Evolutionary conservation across 257 asterid species (phyloP).

Genomic region (Solanum chiquidenum): DNA sequence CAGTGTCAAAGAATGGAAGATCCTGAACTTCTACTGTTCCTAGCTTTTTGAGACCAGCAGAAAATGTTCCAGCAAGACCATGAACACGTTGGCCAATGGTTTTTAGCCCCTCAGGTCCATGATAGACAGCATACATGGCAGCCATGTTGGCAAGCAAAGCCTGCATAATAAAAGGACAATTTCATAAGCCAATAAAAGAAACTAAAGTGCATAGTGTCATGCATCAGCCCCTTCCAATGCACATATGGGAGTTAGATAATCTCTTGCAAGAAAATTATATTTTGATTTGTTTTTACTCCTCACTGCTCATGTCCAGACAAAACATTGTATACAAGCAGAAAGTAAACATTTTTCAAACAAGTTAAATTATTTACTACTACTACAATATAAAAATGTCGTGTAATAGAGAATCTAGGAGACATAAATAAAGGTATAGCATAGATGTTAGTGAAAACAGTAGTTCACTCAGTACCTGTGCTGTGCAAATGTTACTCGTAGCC

Average conservation of each 20-base stretch:
- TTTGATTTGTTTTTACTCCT: not conserved
- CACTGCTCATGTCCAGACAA: not conserved
- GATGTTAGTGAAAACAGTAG: not conserved
- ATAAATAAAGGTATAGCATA: not conserved
- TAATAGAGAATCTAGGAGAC: not conserved
- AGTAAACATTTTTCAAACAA: not conserved
- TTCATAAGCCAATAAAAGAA: not conserved
- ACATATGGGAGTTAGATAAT: not conserved
- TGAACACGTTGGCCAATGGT: slow-evolving; percentile 87
- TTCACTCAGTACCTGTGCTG: slow-evolving; percentile 65
- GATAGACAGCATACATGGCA: slow-evolving; percentile 97
- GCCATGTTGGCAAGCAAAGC: slow-evolving; percentile 99
- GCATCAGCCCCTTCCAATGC: not conserved
- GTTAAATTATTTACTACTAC: not conserved
- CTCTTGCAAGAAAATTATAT: not conserved
- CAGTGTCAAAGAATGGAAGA: slow-evolving; percentile 93
- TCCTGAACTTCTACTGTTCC: slow-evolving; percentile 84
- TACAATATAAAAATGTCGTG: not conserved
- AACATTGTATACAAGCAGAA: not conserved
- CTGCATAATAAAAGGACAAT: slow-evolving; percentile 25
- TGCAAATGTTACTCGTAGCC: slow-evolving; percentile 98
- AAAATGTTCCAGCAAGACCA: slow-evolving; percentile 78
- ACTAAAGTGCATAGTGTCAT: not conserved
- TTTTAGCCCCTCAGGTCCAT: slow-evolving; percentile 97
- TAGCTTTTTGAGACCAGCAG: slow-evolving; percentile 77